Conservation (phyloP, 2,329 filamentous ascomycete species). For the Fusarium praegraminearum region DNA sequence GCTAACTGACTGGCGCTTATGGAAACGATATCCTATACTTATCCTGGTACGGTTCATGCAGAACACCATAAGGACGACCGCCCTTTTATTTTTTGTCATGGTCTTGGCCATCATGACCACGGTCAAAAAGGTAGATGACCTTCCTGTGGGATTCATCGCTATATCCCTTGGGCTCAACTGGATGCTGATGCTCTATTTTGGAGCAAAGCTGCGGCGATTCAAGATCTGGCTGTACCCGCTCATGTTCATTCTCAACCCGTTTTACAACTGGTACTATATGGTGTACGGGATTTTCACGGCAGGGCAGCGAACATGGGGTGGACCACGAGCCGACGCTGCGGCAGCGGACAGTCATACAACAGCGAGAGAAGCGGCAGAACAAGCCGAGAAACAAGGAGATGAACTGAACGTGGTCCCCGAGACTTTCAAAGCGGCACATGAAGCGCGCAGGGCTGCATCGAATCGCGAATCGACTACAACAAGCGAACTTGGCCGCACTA, state of each 20-base stretch:
- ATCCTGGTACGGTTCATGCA: constrained; percentile 92
- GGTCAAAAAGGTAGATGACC: constrained; percentile 78
- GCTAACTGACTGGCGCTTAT: constrained; percentile 93
- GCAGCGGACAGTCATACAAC: constrained; percentile 81
- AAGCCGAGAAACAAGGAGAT: constrained; percentile 82
- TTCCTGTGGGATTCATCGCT: constrained; percentile 93
- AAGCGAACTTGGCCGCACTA: constrained; percentile 59
- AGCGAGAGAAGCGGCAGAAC: constrained; percentile 84
- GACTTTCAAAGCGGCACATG: constrained; percentile 76
- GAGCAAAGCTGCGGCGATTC: constrained; percentile 84
- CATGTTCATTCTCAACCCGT: constrained; percentile 95
- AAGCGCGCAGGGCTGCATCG: constrained; percentile 58
- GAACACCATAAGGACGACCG: constrained; percentile 95
- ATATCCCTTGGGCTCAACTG: constrained; percentile 95
- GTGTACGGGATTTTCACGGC: constrained; percentile 96
- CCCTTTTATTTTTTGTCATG: constrained; percentile 94
- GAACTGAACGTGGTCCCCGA: constrained; percentile 91
- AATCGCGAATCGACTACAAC: constrained; percentile 45
- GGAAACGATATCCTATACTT: constrained; percentile 90
- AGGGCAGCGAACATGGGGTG: constrained; percentile 94
- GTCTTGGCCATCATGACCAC: constrained; percentile 87
- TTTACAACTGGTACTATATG: constrained; percentile 99
- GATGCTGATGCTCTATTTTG: constrained; percentile 96
- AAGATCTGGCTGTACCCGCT: constrained; percentile 96
- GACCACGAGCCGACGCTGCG: constrained; percentile 89